Evolutionary conservation across 2,329 filamentous ascomycete genomes (phyloP), one percentile per base, ranked within the genome.

Genomic region (Stagonosporopsis tanaceti): DNA sequence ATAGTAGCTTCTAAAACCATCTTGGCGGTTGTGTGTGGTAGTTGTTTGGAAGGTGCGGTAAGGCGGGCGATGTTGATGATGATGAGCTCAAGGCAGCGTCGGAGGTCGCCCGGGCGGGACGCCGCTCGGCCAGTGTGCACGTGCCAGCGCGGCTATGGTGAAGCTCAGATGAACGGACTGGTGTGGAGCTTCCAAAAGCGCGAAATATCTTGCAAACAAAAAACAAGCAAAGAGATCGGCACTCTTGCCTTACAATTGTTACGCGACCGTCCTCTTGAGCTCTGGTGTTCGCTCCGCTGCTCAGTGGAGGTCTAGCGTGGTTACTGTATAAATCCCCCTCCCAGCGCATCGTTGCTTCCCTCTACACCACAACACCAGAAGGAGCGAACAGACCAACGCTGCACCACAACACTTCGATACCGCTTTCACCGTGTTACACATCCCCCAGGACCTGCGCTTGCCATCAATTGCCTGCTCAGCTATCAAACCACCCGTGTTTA

Each of bases 1-100:
- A 99, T 98, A 63, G 96, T 96, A 82, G 95, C 96, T 88, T 99
- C 95, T 80, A 99, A 89, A 81, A 89, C 91, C 95, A 99, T 99
- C 75, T 85, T 93, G 87, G 78, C 80, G 60, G 55, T 39, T 48
- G 46, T 48, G 51, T 60, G 51, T 53, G 28, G 54, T 37, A 41
- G 17, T 17, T 24, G 39, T 59, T 51, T 37, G 56, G 51, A 39
- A 52, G 30, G 41, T 37, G 57, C 47, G 53, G 50, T 45, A 53
- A 57, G 42, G 54, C 50, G 53, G 45, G 50, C 54, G 62, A 41
- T 55, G 62, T 61, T 59, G 63, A 47, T 52, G 60, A 59, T 63
- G 59, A 58, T 61, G 61, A 67, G 65, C 67, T 65, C 46, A 56
- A 45, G 56, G 54, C 64, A 61, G 63, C 64, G 60, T 62, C 65